Evolutionary conservation across 1,284 basidiomycete species (phyloP).

Genomic region (Sanghuangporus weigelae): DNA sequence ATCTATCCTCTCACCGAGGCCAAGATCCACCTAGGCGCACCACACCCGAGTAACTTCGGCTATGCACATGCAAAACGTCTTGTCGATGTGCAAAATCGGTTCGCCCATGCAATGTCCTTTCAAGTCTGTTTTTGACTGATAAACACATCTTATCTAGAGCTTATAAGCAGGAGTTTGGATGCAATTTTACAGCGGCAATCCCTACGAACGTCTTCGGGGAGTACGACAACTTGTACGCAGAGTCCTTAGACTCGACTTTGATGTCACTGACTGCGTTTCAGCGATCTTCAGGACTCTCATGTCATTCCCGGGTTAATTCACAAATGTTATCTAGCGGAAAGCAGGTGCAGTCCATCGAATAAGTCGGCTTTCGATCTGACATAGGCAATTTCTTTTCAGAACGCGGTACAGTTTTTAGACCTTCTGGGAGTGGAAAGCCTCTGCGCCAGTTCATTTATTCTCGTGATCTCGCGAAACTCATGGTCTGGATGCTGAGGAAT

Average conservation of each 20-base stretch:
- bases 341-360: slow-evolving; percentile 32
- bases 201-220: slow-evolving; percentile 91
- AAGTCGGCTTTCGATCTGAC: background rate
- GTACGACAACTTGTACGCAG: slow-evolving; percentile 68
- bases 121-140: background rate
- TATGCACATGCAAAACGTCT: slow-evolving; percentile 92
- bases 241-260: background rate
- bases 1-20: slow-evolving; percentile 86
- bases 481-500: slow-evolving; percentile 87
- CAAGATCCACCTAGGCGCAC: slow-evolving; percentile 84
- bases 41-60: slow-evolving; percentile 87
- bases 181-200: slow-evolving; percentile 88
- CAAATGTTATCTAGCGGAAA: slow-evolving; percentile 83
- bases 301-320: slow-evolving; percentile 89
- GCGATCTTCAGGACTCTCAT: slow-evolving; percentile 83
- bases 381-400: slow-evolving; percentile 41
- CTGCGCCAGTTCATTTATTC: slow-evolving; percentile 93
- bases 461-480: slow-evolving; percentile 85
- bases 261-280: slow-evolving; percentile 27
- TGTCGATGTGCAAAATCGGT: slow-evolving; percentile 92
- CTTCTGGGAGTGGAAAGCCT: slow-evolving; percentile 83
- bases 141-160: slow-evolving; percentile 46
- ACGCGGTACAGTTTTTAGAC: slow-evolving; percentile 75
- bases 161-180: slow-evolving; percentile 87
- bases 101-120: slow-evolving; percentile 23